Percentiles rank a stretch among this genome's conserved stretches.
Evolutionary conservation across 2,329 filamentous ascomycete species (phyloP).

Genomic region (Colletotrichum sp.): DNA sequence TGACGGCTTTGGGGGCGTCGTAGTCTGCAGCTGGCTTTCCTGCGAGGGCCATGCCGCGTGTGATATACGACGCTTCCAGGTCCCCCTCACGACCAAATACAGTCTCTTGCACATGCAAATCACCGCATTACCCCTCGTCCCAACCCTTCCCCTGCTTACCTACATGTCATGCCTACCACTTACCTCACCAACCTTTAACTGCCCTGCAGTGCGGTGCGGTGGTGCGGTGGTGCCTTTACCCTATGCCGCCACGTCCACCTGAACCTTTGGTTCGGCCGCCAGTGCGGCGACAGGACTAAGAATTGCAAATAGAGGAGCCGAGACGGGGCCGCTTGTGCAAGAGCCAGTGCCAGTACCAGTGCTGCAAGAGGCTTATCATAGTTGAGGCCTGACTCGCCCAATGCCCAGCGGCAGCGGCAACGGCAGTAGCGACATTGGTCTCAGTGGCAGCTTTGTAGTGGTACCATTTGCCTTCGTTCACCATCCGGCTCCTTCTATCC

Average conservation of each 20-base stretch:
- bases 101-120: conserved; percentile 20
- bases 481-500: background rate
- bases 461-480: background rate
- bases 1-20: background rate
- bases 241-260: background rate
- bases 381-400: conserved; percentile 23
- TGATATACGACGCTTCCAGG: conserved; percentile 8
- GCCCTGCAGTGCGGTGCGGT: background rate
- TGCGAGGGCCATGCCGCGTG: background rate
- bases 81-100: background rate
- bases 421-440: background rate
- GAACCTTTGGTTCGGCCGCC: conserved; percentile 11
- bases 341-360: conserved; percentile 3
- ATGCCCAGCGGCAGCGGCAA: background rate
- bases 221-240: background rate
- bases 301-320: background rate
- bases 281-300: conserved; percentile 4
- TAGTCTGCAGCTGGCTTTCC: background rate
- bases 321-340: background rate
- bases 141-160: conserved; percentile 1
- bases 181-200: background rate
- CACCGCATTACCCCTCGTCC: conserved; percentile 11
- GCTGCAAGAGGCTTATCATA: conserved; percentile 9
- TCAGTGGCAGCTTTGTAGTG: background rate
- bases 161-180: background rate